Base-by-base conservation (phyloP, 805 yeast genomes). In the Tetrapisispora pingtungensis region DNA sequence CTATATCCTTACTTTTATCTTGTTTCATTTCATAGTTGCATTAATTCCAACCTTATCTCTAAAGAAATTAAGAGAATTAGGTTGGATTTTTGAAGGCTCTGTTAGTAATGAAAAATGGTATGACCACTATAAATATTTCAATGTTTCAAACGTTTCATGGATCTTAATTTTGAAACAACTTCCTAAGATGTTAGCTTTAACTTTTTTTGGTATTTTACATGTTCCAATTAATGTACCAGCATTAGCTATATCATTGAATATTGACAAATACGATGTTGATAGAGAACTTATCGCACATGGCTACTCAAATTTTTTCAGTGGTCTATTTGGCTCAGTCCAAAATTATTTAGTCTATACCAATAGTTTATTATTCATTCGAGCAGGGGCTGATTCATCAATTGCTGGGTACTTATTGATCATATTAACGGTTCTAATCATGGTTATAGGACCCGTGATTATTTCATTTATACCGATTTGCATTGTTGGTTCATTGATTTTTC, bases 181-280 rank as follows among this genome's bases (percentile, higher is more conserved):
- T 17, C 98, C 98, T 6, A 83, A 95, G 2, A 93, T 93, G 96
- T 66, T 90, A 44, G 98, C 98, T 0, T 70, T 93, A 50, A 89
- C 97, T 0, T 93, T 93, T 59, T 93, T 93, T 57, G 98, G 98
- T 12, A 83, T 93, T 33, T 67, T 93, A 44, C 98, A 93, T 56
- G 98, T 93, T 10, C 98, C 98, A 4, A 93, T 93, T 48, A 93
- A 93, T 60, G 97, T 93, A 13, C 98, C 98, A 1, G 97, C 98
- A 0, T 71, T 93, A 39, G 97, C 97, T 0, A 93, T 89, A 15
- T 83, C 95, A 6, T 75, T 86, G 1, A 85, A 86, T 3, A 81
- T 84, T 74, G 93, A 84, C 62, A 66, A 72, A 38, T 77, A 84
- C 52, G 95, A 89, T 59, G 95, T 93, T 34, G 95, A 93, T 62